Percentiles rank a stretch among this genome's conserved stretches.
These are phyloP conservation scores for Candida pseudofarinosa DNA, from an alignment of 805 yeast species.

Conservation along the genomic window DNA sequence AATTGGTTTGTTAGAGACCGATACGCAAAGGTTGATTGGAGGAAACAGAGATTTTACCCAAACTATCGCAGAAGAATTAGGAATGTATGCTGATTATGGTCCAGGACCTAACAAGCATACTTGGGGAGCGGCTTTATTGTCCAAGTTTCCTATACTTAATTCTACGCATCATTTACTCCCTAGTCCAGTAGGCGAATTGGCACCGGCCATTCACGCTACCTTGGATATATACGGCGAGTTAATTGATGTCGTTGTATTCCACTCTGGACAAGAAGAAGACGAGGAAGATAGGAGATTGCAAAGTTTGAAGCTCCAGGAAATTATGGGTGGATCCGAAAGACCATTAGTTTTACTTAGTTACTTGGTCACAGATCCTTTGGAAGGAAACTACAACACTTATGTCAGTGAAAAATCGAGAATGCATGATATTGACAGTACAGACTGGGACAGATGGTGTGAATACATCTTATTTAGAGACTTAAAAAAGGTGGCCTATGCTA, in stretches of 20 bases:
- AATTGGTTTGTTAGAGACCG: constrained; percentile 86
- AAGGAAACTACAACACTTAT: constrained; percentile 89
- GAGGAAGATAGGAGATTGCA: constrained; percentile 89
- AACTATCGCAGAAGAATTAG: constrained; percentile 84
- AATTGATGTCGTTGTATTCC: constrained; percentile 95
- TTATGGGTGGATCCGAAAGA: constrained; percentile 77
- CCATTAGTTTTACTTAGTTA: constrained; percentile 89
- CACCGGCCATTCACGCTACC: constrained; percentile 97
- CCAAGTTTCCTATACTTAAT: constrained; percentile 88
- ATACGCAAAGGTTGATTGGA: constrained; percentile 89
- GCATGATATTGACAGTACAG: constrained; percentile 90
- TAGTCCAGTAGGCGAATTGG: constrained; percentile 95
- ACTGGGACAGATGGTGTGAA: constrained; percentile 99
- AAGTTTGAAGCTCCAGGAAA: constrained; percentile 64
- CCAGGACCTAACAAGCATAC: constrained; percentile 98
- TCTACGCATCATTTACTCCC: constrained; percentile 91
- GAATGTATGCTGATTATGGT: constrained; percentile 94
- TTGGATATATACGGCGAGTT: constrained; percentile 81
- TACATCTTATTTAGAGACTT: constrained; percentile 85
- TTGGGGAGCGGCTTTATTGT: constrained; percentile 92
- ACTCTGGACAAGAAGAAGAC: constrained; percentile 97
- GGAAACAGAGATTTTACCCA: constrained; percentile 95
- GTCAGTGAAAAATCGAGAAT: constrained; percentile 81
- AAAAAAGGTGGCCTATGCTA: constrained; percentile 87
- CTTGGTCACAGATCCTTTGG: constrained; percentile 79